Percentiles rank a stretch among this genome's conserved stretches.
Evolutionary conservation across 345 rosid genomes (phyloP).

Genomic region (Raphanus sativus): DNA sequence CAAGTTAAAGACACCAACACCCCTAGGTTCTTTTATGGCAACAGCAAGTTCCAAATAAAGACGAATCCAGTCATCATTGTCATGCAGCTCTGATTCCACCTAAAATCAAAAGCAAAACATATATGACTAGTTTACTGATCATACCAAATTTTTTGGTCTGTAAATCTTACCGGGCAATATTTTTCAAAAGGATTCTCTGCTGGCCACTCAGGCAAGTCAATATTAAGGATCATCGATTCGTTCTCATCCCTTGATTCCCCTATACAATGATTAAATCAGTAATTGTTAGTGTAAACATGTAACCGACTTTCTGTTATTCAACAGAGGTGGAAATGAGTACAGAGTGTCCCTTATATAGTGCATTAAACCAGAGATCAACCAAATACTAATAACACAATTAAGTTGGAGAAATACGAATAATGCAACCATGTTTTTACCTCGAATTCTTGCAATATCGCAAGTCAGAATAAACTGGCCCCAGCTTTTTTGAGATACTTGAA

Average conservation of each 20-base stretch:
- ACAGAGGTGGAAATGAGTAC: background rate
- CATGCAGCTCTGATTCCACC: background rate
- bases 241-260: background rate
- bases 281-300: background rate
- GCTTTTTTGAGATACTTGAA: background rate
- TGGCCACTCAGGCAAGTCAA: background rate
- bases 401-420: too few relatives aligned
- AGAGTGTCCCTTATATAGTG: background rate
- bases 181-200: background rate
- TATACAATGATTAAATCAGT: background rate
- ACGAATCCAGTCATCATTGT: background rate
- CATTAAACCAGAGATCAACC: too few relatives aligned
- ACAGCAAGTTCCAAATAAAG: background rate
- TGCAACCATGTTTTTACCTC: background rate
- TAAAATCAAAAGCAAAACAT: background rate
- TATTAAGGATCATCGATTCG: background rate
- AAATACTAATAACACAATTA: background rate
- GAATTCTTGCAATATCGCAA: background rate
- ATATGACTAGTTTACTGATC: background rate
- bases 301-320: background rate
- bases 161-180: background rate
- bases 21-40: background rate
- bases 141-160: background rate
- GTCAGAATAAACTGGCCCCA: background rate
- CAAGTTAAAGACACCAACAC: background rate